Base-by-base conservation (phyloP, 768 basidiomycete genomes). In the Amanita rimosa region DNA sequence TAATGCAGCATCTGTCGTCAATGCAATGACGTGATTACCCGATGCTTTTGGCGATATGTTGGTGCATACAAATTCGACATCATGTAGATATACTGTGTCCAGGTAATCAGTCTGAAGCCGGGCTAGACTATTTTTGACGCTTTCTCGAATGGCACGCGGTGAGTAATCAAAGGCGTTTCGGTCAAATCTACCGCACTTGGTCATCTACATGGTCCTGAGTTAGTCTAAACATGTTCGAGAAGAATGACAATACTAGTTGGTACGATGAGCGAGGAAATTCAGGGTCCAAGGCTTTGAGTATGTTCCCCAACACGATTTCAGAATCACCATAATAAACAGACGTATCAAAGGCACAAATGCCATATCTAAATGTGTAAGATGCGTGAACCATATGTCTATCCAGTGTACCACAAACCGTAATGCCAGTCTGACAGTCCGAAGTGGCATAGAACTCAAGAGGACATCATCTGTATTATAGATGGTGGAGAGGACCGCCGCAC, bases 161-260 rank as follows among this genome's bases (percentile, higher is more conserved):
- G 75, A 69, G 63, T 92, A 93, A 62, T 94, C 85, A 55, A 92
- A 92, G 37, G 71, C 67, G 1, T 67, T 64, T 14, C 57, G 58
- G 6, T 85, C 87, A 58, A 83, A 87, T 31, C 90, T 75, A 19
- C 91, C 91, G 52, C 85, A 86, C 61, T 94, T 94, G 8, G 88
- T 89, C 68, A 90, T 82, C 87, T 91, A 49, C 2, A 39, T 33
- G 35, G 38, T 1, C 14, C 35, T 31, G 4, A 31, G 33, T 24
- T 13, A 43, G 36, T 43, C 43, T 46, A 27, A 31, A 36, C 33
- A 46, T 41, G 31, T 14, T 27, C 16, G 22, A n/a, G 22, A 26
- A 26, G 27, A 13, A 44, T 16, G 21, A 9, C 56, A 67, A 45
- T 56, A 88, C 87, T 62, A 93, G 62, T 53, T 80, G 74, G 60